Conservation (phyloP, 345 rosid genomes). For the Citrus maxima region DNA sequence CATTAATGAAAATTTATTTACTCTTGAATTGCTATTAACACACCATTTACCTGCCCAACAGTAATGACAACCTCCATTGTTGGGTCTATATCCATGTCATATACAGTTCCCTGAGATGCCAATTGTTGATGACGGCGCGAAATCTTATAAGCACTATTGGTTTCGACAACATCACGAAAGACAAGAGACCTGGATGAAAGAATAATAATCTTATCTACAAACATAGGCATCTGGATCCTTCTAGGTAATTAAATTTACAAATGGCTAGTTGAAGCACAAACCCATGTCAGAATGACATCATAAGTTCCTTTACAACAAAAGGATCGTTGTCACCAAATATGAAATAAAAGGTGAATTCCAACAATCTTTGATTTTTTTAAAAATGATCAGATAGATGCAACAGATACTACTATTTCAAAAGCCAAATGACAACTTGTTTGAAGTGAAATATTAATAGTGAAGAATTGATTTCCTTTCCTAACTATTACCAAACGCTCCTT, state of each 20-base stretch:
- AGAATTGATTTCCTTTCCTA: neutral
- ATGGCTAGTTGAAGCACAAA: neutral
- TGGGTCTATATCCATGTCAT: constrained; percentile 79
- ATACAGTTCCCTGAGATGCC: constrained; percentile 75
- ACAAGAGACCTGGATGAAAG: constrained; percentile 51
- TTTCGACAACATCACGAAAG: constrained; percentile 53
- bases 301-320: neutral
- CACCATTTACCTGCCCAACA: constrained; percentile 66
- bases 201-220: constrained; percentile 13
- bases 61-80: constrained; percentile 57
- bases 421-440: neutral
- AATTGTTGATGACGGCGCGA: constrained; percentile 57
- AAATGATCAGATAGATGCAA: constrained; percentile 7
- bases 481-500: neutral
- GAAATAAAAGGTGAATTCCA: neutral
- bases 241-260: constrained; percentile 2
- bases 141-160: constrained; percentile 31
- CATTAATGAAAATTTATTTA: neutral
- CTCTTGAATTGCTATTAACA: constrained; percentile 2
- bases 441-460: constrained; percentile 5
- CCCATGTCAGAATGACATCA: neutral
- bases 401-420: neutral
- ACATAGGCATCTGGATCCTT: neutral
- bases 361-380: neutral
- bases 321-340: neutral